These are phyloP conservation scores for Trichoderma sp. DNA, from an alignment of 2,329 filamentous ascomycete species.

Conservation along the genomic window DNA sequence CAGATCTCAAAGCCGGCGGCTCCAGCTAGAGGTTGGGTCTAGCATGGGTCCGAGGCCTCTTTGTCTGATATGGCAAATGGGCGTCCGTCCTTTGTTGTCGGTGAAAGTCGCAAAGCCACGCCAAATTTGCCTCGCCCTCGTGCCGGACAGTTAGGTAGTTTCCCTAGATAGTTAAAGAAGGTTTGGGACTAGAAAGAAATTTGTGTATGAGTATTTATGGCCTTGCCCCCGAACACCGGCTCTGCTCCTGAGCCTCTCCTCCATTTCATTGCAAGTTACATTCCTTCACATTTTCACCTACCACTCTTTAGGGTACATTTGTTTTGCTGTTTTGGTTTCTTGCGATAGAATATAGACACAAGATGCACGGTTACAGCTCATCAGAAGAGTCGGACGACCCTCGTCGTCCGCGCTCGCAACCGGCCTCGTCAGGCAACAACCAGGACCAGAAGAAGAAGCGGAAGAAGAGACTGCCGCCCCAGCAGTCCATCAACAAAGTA, in stretches of 20 bases:
- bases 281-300: not conserved
- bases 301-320: not conserved
- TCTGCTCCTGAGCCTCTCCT: not conserved
- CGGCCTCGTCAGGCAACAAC: slow-evolving; percentile 36
- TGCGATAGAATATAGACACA: slow-evolving; percentile 9
- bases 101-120: slow-evolving; percentile 17
- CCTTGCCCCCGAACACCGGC: not conserved
- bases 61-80: not conserved
- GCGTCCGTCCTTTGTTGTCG: not conserved
- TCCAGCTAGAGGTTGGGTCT: slow-evolving; percentile 8
- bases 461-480: slow-evolving; percentile 61
- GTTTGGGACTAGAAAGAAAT: not conserved
- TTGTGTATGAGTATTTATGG: slow-evolving; percentile 5
- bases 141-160: slow-evolving; percentile 1
- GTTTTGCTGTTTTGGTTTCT: not conserved
- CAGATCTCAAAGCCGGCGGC: slow-evolving; percentile 11
- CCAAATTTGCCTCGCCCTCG: not conserved
- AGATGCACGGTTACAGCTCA: slow-evolving; percentile 51
- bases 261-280: not conserved
- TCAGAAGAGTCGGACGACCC: slow-evolving; percentile 53
- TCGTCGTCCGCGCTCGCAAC: slow-evolving; percentile 39
- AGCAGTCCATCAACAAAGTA: slow-evolving; percentile 66
- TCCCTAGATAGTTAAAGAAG: not conserved
- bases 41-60: slow-evolving; percentile 12
- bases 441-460: slow-evolving; percentile 55